Evolutionary conservation across 2,329 filamentous ascomycete genomes (phyloP), one percentile per base, ranked within the genome.

Genomic region (Daldinia sp.): DNA sequence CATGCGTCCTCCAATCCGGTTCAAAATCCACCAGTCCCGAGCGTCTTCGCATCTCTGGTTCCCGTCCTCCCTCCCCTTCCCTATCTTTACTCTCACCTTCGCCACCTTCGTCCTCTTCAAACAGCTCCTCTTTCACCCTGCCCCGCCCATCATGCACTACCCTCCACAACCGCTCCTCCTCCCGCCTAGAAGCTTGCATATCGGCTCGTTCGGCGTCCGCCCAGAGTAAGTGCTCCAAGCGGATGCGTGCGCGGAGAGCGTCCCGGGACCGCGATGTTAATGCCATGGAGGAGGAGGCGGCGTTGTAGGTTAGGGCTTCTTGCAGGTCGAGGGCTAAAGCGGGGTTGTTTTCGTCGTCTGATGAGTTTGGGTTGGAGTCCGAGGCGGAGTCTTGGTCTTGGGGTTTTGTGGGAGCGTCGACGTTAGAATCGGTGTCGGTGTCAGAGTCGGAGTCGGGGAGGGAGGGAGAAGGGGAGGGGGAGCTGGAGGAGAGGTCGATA

Each of bases 351-450:
- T 43, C 29, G 10, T 52, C 39, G 15, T 30, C 52, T 15, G n/a
- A n/a, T n/a, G n/a, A n/a, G n/a, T n/a, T n/a, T n/a, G n/a, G n/a
- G n/a, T n/a, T n/a, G n/a, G n/a, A n/a, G n/a, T n/a, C n/a, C n/a
- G n/a, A n/a, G n/a, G n/a, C n/a, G n/a, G n/a, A n/a, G n/a, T n/a
- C n/a, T n/a, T n/a, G n/a, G n/a, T n/a, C n/a, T n/a, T n/a, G 10
- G 48, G 27, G n/a, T 34, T 41, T 27, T 27, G 23, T 27, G 34
- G 23, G 25, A 6, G 34, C 68, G 41, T 77, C 75, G 57, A 73
- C 53, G 61, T 74, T 72, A 25, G 71, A 70, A n/a, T 77, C 75
- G 50, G 59, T 41, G 15, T 69, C 66, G 50, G 67, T 47, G 17
- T 13, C 37, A 11, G 60, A 23, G 34, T 52, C 48, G 27, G 21